These are phyloP conservation scores for Scortechinia acanthostroma DNA, from an alignment of 2,329 filamentous ascomycete genomes.

Conservation along the genomic window DNA sequence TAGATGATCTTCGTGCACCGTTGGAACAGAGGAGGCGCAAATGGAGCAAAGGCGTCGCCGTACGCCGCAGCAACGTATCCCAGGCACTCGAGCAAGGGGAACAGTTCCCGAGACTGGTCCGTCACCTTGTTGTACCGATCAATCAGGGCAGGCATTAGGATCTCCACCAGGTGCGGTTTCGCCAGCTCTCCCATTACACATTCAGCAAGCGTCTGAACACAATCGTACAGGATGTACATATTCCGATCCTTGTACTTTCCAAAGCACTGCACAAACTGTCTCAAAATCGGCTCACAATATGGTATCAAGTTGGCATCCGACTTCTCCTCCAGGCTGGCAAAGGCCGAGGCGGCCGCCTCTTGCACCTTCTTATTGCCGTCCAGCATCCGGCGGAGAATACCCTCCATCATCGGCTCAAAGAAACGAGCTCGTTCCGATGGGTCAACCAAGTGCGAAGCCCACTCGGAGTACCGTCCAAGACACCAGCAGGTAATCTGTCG, in stretches of 20 bases:
- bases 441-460: conserved; percentile 73
- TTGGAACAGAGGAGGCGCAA: conserved; percentile 77
- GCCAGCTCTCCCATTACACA: conserved; percentile 77
- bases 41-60: conserved; percentile 74
- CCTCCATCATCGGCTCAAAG: conserved; percentile 96
- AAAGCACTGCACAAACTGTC: conserved; percentile 89
- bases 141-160: conserved; percentile 89
- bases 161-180: conserved; percentile 71
- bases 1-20: conserved; percentile 89
- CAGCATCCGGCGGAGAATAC: conserved; percentile 86
- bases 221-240: conserved; percentile 98
- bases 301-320: conserved; percentile 73
- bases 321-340: conserved; percentile 92
- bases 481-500: conserved; percentile 98
- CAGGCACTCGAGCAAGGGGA: conserved; percentile 90
- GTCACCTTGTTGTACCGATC: conserved; percentile 78
- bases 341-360: conserved; percentile 89
- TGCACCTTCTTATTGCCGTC: conserved; percentile 97
- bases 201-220: conserved; percentile 92
- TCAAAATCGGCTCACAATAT: conserved; percentile 83
- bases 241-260: conserved; percentile 95
- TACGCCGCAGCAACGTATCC: conserved; percentile 89
- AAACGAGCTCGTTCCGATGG: conserved; percentile 64
- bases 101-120: conserved; percentile 86
- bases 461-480: conserved; percentile 82